Evolutionary conservation across 108 stramenopile species (phyloP).

Genomic region (Pelagomonas calceolata): DNA sequence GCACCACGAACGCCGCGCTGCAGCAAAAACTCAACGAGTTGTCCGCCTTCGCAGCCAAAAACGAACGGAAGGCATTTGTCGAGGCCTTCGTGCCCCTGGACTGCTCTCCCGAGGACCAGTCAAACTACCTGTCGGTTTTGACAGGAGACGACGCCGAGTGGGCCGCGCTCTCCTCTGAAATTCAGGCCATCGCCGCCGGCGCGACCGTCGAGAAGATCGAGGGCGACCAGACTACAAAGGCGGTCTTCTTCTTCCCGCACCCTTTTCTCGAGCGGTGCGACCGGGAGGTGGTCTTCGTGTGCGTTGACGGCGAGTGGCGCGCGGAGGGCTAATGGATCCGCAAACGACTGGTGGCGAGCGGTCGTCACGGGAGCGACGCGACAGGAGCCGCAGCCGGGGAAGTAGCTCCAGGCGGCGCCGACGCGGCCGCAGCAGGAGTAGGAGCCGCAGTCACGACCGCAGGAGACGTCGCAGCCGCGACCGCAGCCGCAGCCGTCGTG

Average conservation of each 20-base stretch:
- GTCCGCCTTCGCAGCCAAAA: conserved; percentile 14
- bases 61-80: conserved; percentile 28
- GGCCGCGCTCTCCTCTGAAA: conserved; percentile 29
- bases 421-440: no score
- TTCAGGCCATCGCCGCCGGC: conserved; percentile 26
- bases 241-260: conserved; percentile 31
- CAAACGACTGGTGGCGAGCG: no score
- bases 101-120: conserved; percentile 8
- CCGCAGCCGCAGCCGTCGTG: no score
- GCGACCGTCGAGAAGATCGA: conserved; percentile 29
- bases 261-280: conserved; percentile 29
- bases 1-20: conserved; percentile 18
- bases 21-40: conserved; percentile 34
- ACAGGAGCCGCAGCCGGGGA: no score
- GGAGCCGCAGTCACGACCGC: no score
- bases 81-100: conserved; percentile 37
- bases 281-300: conserved; percentile 31
- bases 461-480: no score
- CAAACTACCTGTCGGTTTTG: conserved; percentile 24
- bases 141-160: conserved; percentile 36
- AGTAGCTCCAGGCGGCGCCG: no score
- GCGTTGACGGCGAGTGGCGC: conserved; percentile 26
- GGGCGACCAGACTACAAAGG: conserved; percentile 24
- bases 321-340: conserved; percentile 31
- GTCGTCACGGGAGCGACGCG: no score